Conservation (phyloP, 2,329 filamentous ascomycete species). For the Atkinsonella texensis region DNA sequence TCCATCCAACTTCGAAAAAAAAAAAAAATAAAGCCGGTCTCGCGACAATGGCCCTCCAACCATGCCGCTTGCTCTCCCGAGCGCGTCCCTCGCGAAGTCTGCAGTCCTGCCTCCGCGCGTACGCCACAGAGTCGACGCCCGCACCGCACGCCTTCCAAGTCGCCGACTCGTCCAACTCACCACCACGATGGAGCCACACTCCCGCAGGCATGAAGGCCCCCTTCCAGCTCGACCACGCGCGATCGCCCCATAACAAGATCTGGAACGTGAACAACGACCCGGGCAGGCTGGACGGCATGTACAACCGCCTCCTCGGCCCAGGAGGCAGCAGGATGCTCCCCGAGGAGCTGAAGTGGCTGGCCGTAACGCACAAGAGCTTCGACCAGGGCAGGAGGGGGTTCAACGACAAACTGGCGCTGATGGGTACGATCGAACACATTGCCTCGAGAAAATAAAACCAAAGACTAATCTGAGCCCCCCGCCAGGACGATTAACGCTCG, state of each 20-base stretch:
- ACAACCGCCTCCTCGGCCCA: slow-evolving; percentile 61
- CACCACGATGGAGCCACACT: slow-evolving; percentile 59
- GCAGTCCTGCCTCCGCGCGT: slow-evolving; percentile 16
- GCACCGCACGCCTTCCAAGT: slow-evolving; percentile 17
- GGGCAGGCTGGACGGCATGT: slow-evolving; percentile 61
- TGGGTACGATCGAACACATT: slow-evolving; percentile 44
- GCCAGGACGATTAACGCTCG: slow-evolving; percentile 24
- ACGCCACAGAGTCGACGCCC: slow-evolving; percentile 15
- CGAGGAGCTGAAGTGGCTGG: slow-evolving; percentile 93
- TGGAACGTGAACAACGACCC: slow-evolving; percentile 70
- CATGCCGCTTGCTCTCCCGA: slow-evolving; percentile 19
- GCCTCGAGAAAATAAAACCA: not conserved
- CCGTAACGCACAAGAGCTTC: slow-evolving; percentile 95
- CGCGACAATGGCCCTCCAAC: slow-evolving; percentile 21
- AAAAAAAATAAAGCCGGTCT: not conserved
- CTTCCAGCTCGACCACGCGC: slow-evolving; percentile 48
- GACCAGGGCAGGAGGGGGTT: slow-evolving; percentile 89
- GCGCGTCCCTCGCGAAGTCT: slow-evolving; percentile 14
- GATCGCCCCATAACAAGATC: slow-evolving; percentile 36
- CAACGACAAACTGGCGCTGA: slow-evolving; percentile 83
- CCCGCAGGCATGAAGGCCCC: slow-evolving; percentile 58
- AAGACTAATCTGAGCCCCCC: slow-evolving; percentile 6
- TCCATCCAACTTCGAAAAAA: not conserved
- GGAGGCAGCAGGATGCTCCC: slow-evolving; percentile 63
- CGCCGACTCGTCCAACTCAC: slow-evolving; percentile 6